phyloP scores from a whole-genome alignment of 768 basidiomycete species.

The Hygrophoropsis aurantiaca region DNA sequence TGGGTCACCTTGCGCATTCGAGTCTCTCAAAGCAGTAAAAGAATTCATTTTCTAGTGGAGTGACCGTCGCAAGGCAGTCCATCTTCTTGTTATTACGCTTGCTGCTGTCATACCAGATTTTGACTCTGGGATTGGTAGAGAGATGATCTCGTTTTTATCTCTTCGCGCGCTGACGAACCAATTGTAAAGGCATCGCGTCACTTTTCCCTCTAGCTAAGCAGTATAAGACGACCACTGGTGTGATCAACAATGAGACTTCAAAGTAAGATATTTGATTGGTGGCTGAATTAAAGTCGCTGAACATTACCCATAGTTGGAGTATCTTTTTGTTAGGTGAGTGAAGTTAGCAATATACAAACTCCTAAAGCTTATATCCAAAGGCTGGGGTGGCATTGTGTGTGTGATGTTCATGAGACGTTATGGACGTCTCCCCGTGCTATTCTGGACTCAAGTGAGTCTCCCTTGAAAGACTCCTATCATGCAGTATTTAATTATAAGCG shows the following conservation, averaged over 20 bases:
- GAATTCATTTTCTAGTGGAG: conserved; percentile 31
- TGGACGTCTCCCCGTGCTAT: neutral
- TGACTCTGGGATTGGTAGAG: conserved; percentile 39
- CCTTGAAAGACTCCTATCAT: neutral
- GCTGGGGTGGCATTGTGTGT: neutral
- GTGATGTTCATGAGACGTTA: neutral
- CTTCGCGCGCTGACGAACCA: neutral
- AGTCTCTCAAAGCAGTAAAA: neutral
- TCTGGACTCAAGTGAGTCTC: neutral
- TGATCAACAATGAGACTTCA: conserved; percentile 45
- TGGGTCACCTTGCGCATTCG: conserved; percentile 14
- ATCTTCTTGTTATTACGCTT: conserved; percentile 41
- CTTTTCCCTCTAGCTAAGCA: conserved; percentile 43
- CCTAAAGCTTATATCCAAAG: neutral
- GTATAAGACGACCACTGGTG: conserved; percentile 36
- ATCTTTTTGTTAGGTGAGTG: conserved; percentile 35
- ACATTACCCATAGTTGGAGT: conserved; percentile 27
- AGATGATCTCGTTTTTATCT: neutral
- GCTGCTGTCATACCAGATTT: conserved; percentile 48
- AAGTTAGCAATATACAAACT: neutral
- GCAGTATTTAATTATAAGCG: neutral
- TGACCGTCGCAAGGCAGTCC: conserved; percentile 35
- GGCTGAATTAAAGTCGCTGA: neutral
- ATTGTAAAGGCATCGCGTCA: conserved; percentile 36
- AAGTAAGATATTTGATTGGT: conserved; percentile 10